phyloP scores from a whole-genome alignment of 2,329 filamentous ascomycete species.

The Trichoderma atrobrunneum region DNA sequence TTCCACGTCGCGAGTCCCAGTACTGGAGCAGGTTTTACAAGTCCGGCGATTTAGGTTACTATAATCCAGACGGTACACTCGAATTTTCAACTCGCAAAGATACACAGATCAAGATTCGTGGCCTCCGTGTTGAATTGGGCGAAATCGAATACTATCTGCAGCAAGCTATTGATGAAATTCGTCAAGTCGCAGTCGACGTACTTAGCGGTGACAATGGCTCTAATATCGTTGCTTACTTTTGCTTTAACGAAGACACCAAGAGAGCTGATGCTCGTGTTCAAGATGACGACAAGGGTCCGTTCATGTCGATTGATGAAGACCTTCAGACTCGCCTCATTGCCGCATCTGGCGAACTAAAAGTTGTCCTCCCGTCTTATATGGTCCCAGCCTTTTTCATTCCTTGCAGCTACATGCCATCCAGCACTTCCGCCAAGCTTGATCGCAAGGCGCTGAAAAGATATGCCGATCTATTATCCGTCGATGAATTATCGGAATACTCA shows the following conservation, averaged over 20 bases:
- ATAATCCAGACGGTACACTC: constrained; percentile 10
- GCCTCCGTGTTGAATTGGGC: constrained; percentile 12
- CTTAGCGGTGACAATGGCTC: not conserved
- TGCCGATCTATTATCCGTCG: not conserved
- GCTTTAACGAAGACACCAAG: not conserved
- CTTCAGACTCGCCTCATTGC: constrained; percentile 17
- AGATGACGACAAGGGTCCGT: not conserved
- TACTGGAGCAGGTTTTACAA: constrained; percentile 12
- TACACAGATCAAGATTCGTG: constrained; percentile 17
- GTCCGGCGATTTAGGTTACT: constrained; percentile 1
- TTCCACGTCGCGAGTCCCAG: not conserved
- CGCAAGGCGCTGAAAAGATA: not conserved
- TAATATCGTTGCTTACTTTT: constrained; percentile 10
- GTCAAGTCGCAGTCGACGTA: not conserved
- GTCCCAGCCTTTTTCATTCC: constrained; percentile 14
- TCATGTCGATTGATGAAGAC: constrained; percentile 14
- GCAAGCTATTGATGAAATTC: not conserved
- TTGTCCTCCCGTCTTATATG: constrained; percentile 14
- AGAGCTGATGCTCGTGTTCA: not conserved
- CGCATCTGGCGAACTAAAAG: not conserved
- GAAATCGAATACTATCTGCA: constrained; percentile 14
- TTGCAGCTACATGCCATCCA: constrained; percentile 1
- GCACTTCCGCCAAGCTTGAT: constrained; percentile 10
- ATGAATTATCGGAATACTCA: not conserved
- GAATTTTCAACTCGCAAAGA: constrained; percentile 8